Evolutionary conservation across 73 alveolate species (phyloP).

Genomic region (Effrenium voratum): DNA sequence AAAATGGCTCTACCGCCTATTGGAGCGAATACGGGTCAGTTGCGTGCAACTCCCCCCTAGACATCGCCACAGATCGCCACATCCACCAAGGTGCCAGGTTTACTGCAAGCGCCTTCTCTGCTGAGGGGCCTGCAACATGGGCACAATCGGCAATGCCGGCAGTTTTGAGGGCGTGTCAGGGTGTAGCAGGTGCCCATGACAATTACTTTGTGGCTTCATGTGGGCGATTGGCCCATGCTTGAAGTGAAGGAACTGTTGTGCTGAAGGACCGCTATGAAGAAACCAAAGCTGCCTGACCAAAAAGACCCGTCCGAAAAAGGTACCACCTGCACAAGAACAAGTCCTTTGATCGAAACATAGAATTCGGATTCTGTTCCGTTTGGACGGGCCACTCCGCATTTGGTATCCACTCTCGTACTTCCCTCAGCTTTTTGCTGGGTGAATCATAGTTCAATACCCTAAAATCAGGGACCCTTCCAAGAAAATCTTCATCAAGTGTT

Average conservation of each 20-base stretch:
- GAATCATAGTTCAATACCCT: too few relatives aligned
- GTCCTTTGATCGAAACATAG: too few relatives aligned
- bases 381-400: too few relatives aligned
- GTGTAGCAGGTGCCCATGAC: background rate
- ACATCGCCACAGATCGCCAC: background rate
- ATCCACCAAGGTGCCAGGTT: background rate
- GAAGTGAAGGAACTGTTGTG: too few relatives aligned
- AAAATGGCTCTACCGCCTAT: background rate
- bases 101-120: constrained; percentile 76
- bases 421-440: too few relatives aligned
- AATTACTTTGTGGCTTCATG: background rate
- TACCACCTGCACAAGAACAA: too few relatives aligned
- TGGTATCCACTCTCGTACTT: too few relatives aligned
- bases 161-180: background rate
- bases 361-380: too few relatives aligned
- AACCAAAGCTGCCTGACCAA: background rate
- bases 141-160: background rate
- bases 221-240: background rate
- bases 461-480: too few relatives aligned
- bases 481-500: too few relatives aligned
- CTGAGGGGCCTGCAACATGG: constrained; percentile 12
- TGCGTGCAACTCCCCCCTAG: background rate
- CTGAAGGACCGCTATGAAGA: background rate
- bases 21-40: background rate
- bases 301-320: too few relatives aligned